Conservation (phyloP, 108 stramenopile species). For the Skeletonema menzelii region DNA sequence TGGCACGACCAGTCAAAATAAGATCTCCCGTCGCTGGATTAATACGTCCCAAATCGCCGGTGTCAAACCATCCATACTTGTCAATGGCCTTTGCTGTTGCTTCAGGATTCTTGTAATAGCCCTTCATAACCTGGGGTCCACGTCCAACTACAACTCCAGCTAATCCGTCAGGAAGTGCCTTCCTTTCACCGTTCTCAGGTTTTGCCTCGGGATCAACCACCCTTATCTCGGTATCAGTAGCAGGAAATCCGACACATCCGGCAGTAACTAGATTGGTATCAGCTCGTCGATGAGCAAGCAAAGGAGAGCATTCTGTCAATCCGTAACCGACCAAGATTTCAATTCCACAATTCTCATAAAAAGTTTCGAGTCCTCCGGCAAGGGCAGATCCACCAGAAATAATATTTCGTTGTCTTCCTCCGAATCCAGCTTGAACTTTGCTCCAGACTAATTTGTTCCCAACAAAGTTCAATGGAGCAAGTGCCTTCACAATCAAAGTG, state of each 20-base stretch:
- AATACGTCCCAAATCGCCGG: conserved; percentile 88
- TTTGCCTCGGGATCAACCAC: conserved; percentile 73
- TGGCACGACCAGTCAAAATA: conserved; percentile 86
- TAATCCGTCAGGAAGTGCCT: conserved; percentile 60
- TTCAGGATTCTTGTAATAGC: conserved; percentile 88
- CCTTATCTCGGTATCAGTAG: conserved; percentile 76
- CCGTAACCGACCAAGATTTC: conserved; percentile 90
- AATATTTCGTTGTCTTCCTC: conserved; percentile 80
- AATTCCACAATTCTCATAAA: conserved; percentile 88
- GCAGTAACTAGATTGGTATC: conserved; percentile 73
- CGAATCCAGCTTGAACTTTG: conserved; percentile 92
- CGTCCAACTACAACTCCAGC: conserved; percentile 75
- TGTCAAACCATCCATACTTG: conserved; percentile 88
- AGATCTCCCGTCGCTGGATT: conserved; percentile 89
- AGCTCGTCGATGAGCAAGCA: conserved; percentile 69
- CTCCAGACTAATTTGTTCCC: conserved; percentile 92
- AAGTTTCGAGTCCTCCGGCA: conserved; percentile 82
- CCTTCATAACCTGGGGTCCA: conserved; percentile 90
- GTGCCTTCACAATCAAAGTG: conserved; percentile 47
- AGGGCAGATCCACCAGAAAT: conserved; percentile 91
- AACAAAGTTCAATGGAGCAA: conserved; percentile 76
- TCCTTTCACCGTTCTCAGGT: conserved; percentile 42
- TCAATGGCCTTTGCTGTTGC: conserved; percentile 80
- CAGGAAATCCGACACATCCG: conserved; percentile 82
- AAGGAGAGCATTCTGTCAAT: conserved; percentile 65